Conservation (phyloP, 108 stramenopile species). For the Cyclotella atomus region DNA sequence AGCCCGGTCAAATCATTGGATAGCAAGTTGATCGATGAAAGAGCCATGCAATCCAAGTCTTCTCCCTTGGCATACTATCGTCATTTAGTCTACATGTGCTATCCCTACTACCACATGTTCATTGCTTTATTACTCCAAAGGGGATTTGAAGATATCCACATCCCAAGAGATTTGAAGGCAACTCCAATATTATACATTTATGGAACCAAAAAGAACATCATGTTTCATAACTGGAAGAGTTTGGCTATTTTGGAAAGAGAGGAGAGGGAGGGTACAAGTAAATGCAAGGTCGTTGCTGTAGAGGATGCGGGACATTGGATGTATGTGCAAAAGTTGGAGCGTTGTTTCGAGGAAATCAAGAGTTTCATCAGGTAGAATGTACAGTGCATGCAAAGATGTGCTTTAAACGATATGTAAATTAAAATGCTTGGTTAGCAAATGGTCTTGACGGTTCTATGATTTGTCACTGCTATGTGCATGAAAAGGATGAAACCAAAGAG, state of each 20-base stretch:
- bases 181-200: slow-evolving; percentile 62
- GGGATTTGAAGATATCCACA: neutral
- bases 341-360: slow-evolving; percentile 30
- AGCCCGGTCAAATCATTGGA: slow-evolving; percentile 23
- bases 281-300: slow-evolving; percentile 38
- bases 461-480: too few relatives aligned
- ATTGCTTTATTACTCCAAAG: slow-evolving; percentile 5
- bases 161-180: slow-evolving; percentile 44
- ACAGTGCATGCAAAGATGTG: too few relatives aligned
- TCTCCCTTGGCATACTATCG: neutral
- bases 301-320: slow-evolving; percentile 63
- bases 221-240: slow-evolving; percentile 49
- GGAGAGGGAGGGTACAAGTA: slow-evolving; percentile 33
- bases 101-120: slow-evolving; percentile 51
- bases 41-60: neutral
- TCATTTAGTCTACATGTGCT: slow-evolving; percentile 46
- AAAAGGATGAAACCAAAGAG: slow-evolving; percentile 28
- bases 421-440: neutral
- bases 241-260: slow-evolving; percentile 52
- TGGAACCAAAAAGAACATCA: slow-evolving; percentile 53
- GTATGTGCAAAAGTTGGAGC: slow-evolving; percentile 46
- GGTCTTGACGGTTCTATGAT: neutral
- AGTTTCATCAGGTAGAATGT: slow-evolving; percentile 7
- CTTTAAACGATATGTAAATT: too few relatives aligned
- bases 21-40: slow-evolving; percentile 3